Conservation (phyloP, 495 filamentous ascomycete species). For the Poronia punctata region DNA sequence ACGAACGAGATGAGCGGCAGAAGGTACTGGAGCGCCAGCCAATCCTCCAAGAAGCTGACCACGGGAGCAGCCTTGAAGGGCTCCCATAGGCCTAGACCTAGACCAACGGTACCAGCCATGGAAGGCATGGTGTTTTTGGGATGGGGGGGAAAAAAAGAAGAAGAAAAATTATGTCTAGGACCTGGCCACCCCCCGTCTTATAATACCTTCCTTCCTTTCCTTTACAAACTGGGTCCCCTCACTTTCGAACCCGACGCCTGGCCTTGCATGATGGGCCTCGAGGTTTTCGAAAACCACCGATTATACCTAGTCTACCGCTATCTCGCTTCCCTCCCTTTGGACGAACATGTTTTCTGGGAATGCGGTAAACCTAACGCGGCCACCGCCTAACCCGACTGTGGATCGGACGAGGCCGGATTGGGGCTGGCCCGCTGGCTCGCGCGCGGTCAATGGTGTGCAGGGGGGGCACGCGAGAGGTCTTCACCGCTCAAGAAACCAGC, state of each 20-base stretch:
- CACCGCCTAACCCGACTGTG: conserved; percentile 8
- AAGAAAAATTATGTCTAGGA: too few species aligned
- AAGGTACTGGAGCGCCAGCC: conserved; percentile 11
- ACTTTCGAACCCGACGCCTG: too few species aligned
- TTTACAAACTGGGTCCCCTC: too few species aligned
- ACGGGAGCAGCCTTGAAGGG: conserved; percentile 6
- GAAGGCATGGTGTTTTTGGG: conserved; percentile 11
- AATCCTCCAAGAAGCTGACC: conserved; percentile 4
- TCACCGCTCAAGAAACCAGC: conserved; percentile 13
- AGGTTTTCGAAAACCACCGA: not conserved
- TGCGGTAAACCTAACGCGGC: not conserved
- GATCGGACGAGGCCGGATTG: conserved; percentile 4
- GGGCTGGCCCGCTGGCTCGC: not conserved
- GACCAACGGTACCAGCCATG: conserved; percentile 12
- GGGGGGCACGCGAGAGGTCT: not conserved
- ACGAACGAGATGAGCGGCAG: conserved; percentile 13
- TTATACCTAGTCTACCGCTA: not conserved
- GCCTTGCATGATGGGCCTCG: too few species aligned
- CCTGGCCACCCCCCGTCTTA: too few species aligned
- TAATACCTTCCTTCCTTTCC: too few species aligned
- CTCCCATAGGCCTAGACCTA: conserved; percentile 6
- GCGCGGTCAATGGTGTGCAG: conserved; percentile 1
- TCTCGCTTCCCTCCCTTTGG: not conserved
- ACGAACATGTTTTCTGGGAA: not conserved
- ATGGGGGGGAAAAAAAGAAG: not conserved